These are phyloP conservation scores for Starmerella tilneyi DNA, from an alignment of 805 yeast genomes.

Conservation along the genomic window DNA sequence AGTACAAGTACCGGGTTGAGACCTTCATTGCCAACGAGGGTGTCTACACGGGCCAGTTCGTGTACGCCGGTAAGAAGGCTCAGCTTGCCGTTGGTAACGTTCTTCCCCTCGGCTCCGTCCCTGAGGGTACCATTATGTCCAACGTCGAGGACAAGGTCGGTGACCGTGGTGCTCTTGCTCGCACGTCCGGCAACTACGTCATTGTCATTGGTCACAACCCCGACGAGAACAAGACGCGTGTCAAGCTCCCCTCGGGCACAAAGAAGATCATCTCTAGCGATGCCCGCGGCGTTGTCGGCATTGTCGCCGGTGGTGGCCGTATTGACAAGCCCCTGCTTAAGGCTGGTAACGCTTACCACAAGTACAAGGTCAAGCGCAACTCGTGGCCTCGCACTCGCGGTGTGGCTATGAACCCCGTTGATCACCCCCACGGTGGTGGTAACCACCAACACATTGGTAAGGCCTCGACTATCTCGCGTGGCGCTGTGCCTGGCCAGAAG, in stretches of 20 bases:
- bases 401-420: constrained; percentile 99
- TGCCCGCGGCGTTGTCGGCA: constrained; percentile 99
- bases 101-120: constrained; percentile 91
- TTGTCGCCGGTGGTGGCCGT: constrained; percentile 99
- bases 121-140: constrained; percentile 98
- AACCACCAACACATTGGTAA: constrained; percentile 99
- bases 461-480: constrained; percentile 98
- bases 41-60: constrained; percentile 98
- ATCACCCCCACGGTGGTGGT: constrained; percentile 99
- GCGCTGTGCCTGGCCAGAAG: constrained; percentile 99
- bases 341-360: constrained; percentile 99
- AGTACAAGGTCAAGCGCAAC: constrained; percentile 98
- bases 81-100: constrained; percentile 89
- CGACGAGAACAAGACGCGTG: constrained; percentile 98
- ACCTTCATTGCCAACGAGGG: constrained; percentile 99
- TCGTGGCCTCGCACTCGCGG: constrained; percentile 99
- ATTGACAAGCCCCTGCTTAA: constrained; percentile 98
- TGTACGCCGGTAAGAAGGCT: constrained; percentile 98
- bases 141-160: constrained; percentile 98
- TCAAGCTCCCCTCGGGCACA: constrained; percentile 98
- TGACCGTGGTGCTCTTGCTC: constrained; percentile 99
- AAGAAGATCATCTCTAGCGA: constrained; percentile 91
- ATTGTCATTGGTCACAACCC: constrained; percentile 98
- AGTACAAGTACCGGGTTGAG: constrained; percentile 94
- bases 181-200: constrained; percentile 99